phyloP scores from a whole-genome alignment of 345 rosid species.

The Nasturtium officinale region DNA sequence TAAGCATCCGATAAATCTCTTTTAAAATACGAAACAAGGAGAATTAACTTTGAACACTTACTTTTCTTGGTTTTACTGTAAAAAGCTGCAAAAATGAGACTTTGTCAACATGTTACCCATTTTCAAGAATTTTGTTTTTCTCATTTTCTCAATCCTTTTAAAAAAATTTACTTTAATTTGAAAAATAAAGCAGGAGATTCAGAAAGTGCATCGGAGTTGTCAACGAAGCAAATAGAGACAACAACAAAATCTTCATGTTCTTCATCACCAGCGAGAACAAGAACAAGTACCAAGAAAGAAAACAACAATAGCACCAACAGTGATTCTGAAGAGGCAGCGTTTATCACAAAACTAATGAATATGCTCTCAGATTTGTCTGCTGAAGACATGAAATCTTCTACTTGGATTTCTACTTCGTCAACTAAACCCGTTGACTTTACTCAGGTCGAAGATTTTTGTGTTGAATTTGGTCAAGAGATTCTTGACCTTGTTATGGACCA shows the following conservation, averaged over 20 bases:
- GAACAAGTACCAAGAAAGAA: conserved; percentile 37
- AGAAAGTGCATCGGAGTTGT: conserved; percentile 43
- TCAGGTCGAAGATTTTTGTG: conserved; percentile 52
- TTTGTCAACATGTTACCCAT: conserved; percentile 19
- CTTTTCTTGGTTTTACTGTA: conserved; percentile 16
- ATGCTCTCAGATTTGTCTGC: conserved; percentile 51
- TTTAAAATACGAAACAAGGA: not conserved
- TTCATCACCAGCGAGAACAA: conserved; percentile 38
- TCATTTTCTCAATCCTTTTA: not conserved
- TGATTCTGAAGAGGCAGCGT: conserved; percentile 38
- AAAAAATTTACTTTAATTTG: conserved; percentile 40
- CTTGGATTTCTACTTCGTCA: conserved; percentile 47
- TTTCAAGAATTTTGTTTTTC: conserved; percentile 22
- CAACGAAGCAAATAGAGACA: conserved; percentile 38
- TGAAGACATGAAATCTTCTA: conserved; percentile 49
- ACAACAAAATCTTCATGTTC: conserved; percentile 34
- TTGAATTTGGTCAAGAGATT: conserved; percentile 55
- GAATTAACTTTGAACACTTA: not conserved
- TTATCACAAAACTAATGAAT: conserved; percentile 44
- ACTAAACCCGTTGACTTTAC: conserved; percentile 41
- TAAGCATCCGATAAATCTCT: not conserved
- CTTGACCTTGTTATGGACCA: conserved; percentile 53
- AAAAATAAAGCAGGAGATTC: conserved; percentile 41
- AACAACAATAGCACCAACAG: conserved; percentile 10
- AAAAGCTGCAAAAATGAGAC: conserved; percentile 28